Evolutionary conservation across 202 grass and related monocot species (phyloP).

Genomic region (Digitaria exilis): DNA sequence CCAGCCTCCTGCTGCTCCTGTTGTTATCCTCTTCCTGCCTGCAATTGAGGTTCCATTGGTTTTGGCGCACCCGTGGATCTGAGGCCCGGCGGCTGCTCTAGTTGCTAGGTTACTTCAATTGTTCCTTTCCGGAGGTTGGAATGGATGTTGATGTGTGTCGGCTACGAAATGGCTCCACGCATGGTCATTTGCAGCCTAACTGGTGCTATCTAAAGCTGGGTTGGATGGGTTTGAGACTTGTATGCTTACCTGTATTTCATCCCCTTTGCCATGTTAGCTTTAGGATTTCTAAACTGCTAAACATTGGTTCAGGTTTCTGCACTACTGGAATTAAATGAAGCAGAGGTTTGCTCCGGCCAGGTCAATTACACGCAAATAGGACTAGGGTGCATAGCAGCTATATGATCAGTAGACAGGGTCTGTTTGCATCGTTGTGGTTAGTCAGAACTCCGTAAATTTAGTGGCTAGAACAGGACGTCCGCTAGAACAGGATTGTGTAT

Average conservation of each 20-base stretch:
- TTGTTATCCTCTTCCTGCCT: not conserved
- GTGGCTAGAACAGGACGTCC: too few relatives aligned
- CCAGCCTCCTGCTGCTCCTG: not conserved
- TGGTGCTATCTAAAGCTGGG: not conserved
- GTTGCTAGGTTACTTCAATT: not conserved
- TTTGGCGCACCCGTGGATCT: slow-evolving; percentile 22
- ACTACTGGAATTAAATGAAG: not conserved
- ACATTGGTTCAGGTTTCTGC: not conserved
- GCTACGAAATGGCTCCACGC: not conserved
- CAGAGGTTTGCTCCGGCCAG: not conserved
- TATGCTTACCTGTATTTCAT: not conserved
- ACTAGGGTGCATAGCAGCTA: not conserved
- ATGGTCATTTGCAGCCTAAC: too few relatives aligned
- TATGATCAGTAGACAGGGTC: not conserved
- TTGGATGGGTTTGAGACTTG: not conserved
- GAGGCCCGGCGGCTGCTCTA: not conserved
- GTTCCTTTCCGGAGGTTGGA: too few relatives aligned
- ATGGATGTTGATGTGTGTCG: not conserved
- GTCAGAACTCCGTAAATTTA: not conserved
- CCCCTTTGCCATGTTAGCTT: not conserved
- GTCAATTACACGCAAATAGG: slow-evolving; percentile 10
- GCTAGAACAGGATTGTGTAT: not conserved
- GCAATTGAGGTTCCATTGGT: not conserved
- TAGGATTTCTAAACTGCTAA: not conserved
- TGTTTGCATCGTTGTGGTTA: not conserved